These are phyloP conservation scores for Calonectria pauciramosa DNA, from an alignment of 2,329 filamentous ascomycete species.

Conservation along the genomic window DNA sequence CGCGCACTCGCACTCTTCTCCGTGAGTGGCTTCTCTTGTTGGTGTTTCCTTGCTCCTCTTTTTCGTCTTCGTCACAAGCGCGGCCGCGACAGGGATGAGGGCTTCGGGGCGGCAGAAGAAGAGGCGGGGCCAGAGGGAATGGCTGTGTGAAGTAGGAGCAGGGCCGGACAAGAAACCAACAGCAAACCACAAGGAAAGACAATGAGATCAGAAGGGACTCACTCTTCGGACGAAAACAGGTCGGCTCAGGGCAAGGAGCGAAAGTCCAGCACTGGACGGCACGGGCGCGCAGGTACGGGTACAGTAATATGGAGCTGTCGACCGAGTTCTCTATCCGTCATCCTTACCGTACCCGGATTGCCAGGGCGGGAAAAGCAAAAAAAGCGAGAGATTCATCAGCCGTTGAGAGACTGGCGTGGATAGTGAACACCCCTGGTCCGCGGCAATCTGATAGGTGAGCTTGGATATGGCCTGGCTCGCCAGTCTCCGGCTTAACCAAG, in stretches of 20 bases:
- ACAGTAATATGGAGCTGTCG: constrained; percentile 41
- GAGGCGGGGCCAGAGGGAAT: constrained; percentile 18
- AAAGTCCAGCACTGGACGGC: background rate
- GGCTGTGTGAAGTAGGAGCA: background rate
- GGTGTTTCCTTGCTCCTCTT: constrained; percentile 1
- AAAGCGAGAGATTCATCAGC: constrained; percentile 37
- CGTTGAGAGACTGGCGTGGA: constrained; percentile 35
- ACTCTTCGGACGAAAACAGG: constrained; percentile 37
- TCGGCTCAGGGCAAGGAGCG: constrained; percentile 35
- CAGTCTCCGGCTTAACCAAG: constrained; percentile 13
- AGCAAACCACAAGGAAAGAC: background rate
- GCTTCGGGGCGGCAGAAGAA: constrained; percentile 16
- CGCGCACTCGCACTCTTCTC: constrained; percentile 18
- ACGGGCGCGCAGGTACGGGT: constrained; percentile 14
- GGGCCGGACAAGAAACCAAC: constrained; percentile 5
- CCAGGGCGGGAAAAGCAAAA: constrained; percentile 38
- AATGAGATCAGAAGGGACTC: constrained; percentile 1
- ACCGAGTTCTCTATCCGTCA: constrained; percentile 38
- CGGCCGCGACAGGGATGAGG: constrained; percentile 24
- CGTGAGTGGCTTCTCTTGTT: background rate
- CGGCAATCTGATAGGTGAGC: constrained; percentile 40
- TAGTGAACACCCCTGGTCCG: constrained; percentile 30
- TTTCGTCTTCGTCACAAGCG: constrained; percentile 31
- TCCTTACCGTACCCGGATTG: constrained; percentile 36
- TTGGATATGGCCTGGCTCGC: constrained; percentile 1